Conservation (phyloP, 2,329 filamentous ascomycete species). For the Ophiostoma pallidulum region DNA sequence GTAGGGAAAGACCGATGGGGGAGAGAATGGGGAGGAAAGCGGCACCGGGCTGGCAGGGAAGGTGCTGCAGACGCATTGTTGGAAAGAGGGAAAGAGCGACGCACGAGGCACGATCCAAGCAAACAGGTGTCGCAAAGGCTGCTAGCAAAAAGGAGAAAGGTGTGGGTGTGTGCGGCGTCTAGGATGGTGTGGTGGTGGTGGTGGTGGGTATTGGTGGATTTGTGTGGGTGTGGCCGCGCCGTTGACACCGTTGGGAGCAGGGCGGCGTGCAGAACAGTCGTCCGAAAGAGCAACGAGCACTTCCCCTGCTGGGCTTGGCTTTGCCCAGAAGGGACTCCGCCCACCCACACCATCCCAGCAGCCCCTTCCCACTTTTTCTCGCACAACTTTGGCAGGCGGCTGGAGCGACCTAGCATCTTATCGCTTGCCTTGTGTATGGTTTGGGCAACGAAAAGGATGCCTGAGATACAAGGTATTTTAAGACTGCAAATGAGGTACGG, state of each 20-base stretch:
- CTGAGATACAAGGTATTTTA: too few relatives aligned
- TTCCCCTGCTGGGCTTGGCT: too few relatives aligned
- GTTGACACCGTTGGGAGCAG: neutral
- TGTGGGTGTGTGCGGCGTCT: constrained; percentile 10
- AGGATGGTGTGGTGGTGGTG: constrained; percentile 6
- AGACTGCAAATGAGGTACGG: too few relatives aligned
- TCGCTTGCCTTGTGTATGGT: too few relatives aligned
- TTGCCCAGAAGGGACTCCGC: too few relatives aligned
- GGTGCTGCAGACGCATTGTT: too few relatives aligned
- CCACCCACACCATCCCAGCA: neutral
- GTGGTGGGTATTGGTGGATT: constrained; percentile 1
- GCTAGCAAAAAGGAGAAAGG: constrained; percentile 1
- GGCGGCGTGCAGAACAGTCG: too few relatives aligned
- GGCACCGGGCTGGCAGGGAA: neutral
- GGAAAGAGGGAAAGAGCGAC: constrained; percentile 8
- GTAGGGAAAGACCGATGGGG: neutral
- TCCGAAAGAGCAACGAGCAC: neutral
- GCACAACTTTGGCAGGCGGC: neutral
- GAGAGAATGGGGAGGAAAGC: neutral
- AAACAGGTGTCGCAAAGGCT: constrained; percentile 1
- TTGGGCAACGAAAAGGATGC: too few relatives aligned
- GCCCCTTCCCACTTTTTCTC: neutral
- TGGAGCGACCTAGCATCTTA: constrained; percentile 1
- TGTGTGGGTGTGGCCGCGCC: neutral
- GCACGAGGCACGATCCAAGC: neutral